A percentile compares a stretch with the other conserved stretches of the same genome.
Conservation (phyloP, 2,329 filamentous ascomycete species). For the Trichothecium roseum region DNA sequence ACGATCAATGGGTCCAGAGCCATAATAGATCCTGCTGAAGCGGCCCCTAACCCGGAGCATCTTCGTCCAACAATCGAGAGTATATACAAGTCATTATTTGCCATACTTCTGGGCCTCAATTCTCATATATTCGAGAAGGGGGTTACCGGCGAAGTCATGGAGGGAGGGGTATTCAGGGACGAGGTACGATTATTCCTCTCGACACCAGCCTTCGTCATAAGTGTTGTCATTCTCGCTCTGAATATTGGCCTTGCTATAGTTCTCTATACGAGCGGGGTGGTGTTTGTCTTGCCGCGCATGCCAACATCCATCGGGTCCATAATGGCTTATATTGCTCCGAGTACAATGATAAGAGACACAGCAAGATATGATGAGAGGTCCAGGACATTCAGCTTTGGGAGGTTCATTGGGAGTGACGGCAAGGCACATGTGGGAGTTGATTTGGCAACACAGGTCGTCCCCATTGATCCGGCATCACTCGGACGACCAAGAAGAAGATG, state of each 20-base stretch:
- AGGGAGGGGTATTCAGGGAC: conserved; percentile 7
- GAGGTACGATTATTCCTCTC: conserved; percentile 39
- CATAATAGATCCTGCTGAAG: conserved; percentile 18
- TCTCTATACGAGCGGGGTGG: conserved; percentile 30
- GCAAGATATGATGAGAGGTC: not conserved
- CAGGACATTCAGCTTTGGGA: conserved; percentile 35
- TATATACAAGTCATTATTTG: conserved; percentile 15
- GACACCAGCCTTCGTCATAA: conserved; percentile 30
- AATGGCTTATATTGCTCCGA: conserved; percentile 36
- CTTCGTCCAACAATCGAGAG: conserved; percentile 10
- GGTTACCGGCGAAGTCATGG: not conserved
- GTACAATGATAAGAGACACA: conserved; percentile 20
- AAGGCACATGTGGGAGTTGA: conserved; percentile 41
- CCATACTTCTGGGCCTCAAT: conserved; percentile 28
- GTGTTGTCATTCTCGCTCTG: conserved; percentile 27
- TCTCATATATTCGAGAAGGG: conserved; percentile 22
- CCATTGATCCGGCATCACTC: conserved; percentile 7
- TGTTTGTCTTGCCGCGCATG: conserved; percentile 35
- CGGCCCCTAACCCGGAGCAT: conserved; percentile 9
- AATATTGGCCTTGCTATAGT: conserved; percentile 30
- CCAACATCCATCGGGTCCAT: conserved; percentile 39
- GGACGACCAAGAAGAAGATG: not conserved
- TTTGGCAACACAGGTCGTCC: conserved; percentile 29
- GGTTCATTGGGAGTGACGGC: conserved; percentile 36
- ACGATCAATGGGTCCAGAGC: conserved; percentile 14